These are phyloP conservation scores for Verticillium klebahnii DNA, from an alignment of 2,329 filamentous ascomycete genomes.

Conservation along the genomic window DNA sequence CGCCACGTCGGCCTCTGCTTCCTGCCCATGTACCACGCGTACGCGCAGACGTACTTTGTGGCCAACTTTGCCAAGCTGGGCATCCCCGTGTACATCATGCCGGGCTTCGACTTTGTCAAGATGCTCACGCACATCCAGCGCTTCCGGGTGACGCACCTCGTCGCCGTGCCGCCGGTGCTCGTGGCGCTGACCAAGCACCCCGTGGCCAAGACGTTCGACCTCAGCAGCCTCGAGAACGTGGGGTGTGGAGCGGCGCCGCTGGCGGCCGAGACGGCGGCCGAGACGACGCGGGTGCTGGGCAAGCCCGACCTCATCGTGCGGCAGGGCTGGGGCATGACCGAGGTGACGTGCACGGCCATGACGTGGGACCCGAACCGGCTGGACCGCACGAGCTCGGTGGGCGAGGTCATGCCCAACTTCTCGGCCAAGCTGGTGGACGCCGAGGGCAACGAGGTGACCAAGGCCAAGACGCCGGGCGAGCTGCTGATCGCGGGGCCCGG, in stretches of 20 bases:
- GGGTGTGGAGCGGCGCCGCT: constrained; percentile 68
- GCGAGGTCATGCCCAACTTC: constrained; percentile 65
- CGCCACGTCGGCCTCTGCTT: constrained; percentile 54
- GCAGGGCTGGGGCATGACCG: constrained; percentile 89
- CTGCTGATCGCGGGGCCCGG: constrained; percentile 70
- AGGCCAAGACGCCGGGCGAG: constrained; percentile 57
- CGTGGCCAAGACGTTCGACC: constrained; percentile 58
- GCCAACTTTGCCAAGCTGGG: constrained; percentile 50
- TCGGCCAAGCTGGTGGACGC: constrained; percentile 61
- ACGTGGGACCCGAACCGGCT: constrained; percentile 53
- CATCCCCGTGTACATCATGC: constrained; percentile 74
- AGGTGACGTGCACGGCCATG: constrained; percentile 67
- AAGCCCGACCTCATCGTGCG: constrained; percentile 25
- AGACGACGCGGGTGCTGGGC: constrained; percentile 53
- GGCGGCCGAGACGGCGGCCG: constrained; percentile 47
- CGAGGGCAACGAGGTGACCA: constrained; percentile 47
- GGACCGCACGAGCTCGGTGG: constrained; percentile 43
- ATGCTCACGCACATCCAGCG: constrained; percentile 65
- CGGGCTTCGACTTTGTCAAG: constrained; percentile 68
- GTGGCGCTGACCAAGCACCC: constrained; percentile 70
- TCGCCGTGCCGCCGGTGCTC: constrained; percentile 70
- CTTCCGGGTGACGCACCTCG: constrained; percentile 63
- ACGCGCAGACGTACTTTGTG: constrained; percentile 67
- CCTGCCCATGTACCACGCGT: constrained; percentile 73
- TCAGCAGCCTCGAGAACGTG: constrained; percentile 58